These are phyloP conservation scores for Paraglomus brasilianum DNA, from an alignment of 192 early-diverging fungal genomes.

Conservation along the genomic window DNA sequence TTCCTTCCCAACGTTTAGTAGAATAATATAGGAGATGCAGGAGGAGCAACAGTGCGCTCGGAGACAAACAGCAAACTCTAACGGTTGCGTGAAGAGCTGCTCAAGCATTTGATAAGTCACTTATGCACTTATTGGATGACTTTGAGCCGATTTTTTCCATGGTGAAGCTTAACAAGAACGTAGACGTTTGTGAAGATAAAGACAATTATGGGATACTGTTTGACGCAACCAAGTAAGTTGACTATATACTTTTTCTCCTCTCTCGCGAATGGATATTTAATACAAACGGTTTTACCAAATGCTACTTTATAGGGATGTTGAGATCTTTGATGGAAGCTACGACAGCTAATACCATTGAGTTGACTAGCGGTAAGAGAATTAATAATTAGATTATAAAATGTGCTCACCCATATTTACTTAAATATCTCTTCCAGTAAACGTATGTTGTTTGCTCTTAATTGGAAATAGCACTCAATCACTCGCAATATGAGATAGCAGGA, in stretches of 20 bases:
- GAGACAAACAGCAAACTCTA: too few relatives aligned
- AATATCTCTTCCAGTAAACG: background rate
- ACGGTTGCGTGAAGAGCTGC: conserved; percentile 14
- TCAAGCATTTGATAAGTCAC: conserved; percentile 15
- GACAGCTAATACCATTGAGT: too few relatives aligned
- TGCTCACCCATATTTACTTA: too few relatives aligned
- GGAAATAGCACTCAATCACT: background rate
- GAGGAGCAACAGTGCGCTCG: too few relatives aligned
- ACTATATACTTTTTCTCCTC: background rate
- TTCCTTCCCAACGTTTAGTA: too few relatives aligned
- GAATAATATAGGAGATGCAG: too few relatives aligned
- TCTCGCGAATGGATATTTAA: background rate
- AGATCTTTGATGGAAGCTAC: conserved; percentile 9
- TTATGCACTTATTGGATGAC: conserved; percentile 18
- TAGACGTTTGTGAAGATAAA: conserved; percentile 1
- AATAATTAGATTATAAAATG: too few relatives aligned
- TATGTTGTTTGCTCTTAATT: conserved; percentile 16
- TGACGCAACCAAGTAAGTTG: conserved; percentile 5
- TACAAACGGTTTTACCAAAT: background rate
- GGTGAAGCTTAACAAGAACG: background rate
- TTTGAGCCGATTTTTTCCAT: conserved; percentile 7
- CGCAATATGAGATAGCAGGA: conserved; percentile 3
- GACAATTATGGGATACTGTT: background rate
- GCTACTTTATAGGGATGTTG: background rate
- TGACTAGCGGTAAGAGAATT: too few relatives aligned